Base-by-base conservation (phyloP, 129 eudicot species). In the Dittrichia graveolens region DNA sequence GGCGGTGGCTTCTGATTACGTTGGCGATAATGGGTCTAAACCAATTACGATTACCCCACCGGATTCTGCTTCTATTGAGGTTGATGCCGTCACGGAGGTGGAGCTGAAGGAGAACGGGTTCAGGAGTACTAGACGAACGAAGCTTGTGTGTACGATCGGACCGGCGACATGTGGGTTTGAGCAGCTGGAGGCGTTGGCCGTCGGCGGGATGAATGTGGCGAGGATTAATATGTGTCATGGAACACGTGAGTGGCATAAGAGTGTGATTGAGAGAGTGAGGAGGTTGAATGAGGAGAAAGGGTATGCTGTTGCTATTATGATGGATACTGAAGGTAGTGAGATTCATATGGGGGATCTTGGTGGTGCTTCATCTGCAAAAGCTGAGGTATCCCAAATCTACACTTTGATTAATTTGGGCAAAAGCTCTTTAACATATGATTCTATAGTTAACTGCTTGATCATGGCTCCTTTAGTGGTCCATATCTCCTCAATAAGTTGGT, bases 271-370 rank as follows among this genome's bases (percentile, higher is more conserved):
- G 63, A 80, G 86, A 1, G 92, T 93, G 4, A 83, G 98, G 85
- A 78, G 80, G 79, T 72, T 93, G 87, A 93, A 93, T 77, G 96
- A 89, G 75, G 98, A 90, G 72, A 87, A 90, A 71, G 95, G 95
- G 3, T 94, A 47, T 62, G 96, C 98, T 8, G 95, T 93, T 43
- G 98, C 98, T 18, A 79, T 93, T 62, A 89, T 93, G 95, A 87
- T 93, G 98, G 98, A 93, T 75, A 93, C 98, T 8, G 92, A 93
- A 72, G 96, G 98, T 10, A 89, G 98, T 75, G 98, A 93, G 90
- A 89, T 93, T 77, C 98, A 93, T 73, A 89, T 93, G 98, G 98
- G 96, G 14, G 98, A 93, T 77, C 96, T 93, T 48, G 95, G 93
- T 67, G 96, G 94, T 46, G 82, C 95, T 44, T 69, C 88, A 0